Evolutionary conservation across 139 green algal genomes (phyloP).

Genomic region (Haematococcus lacustris): DNA sequence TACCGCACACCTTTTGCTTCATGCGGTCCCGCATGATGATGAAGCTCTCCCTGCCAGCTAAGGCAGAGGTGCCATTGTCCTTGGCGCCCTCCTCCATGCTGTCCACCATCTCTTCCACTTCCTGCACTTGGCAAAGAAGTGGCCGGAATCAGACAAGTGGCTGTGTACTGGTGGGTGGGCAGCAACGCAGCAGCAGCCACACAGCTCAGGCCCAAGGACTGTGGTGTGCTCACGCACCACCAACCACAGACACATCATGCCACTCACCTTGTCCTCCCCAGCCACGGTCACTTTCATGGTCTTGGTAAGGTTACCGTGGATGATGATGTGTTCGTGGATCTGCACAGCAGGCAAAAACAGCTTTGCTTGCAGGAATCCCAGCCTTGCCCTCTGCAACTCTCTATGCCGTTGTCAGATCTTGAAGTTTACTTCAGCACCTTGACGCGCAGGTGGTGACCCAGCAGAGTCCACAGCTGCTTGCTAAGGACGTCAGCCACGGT

Average conservation of each 20-base stretch:
- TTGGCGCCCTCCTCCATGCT: conserved; percentile 25
- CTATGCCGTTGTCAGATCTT: not conserved
- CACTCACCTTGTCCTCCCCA: conserved; percentile 32
- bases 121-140: conserved; percentile 30
- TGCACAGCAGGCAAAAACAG: not conserved
- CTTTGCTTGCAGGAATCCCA: not conserved
- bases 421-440: conserved; percentile 18
- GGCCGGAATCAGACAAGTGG: too few species aligned
- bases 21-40: conserved; percentile 34
- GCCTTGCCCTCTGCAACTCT: not conserved
- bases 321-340: conserved; percentile 51
- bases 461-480: conserved; percentile 52
- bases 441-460: conserved; percentile 38
- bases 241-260: too few species aligned
- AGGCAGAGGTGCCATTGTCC: conserved; percentile 19
- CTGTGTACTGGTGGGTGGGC: too few species aligned
- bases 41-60: conserved; percentile 39
- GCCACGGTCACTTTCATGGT: conserved; percentile 36
- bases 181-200: too few species aligned
- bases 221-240: too few species aligned
- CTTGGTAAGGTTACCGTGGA: conserved; percentile 48
- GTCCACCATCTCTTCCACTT: conserved; percentile 37
- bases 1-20: conserved; percentile 23
- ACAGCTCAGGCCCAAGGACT: too few species aligned
- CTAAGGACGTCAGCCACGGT: conserved; percentile 43